Evolutionary conservation across 2,329 filamentous ascomycete species (phyloP), one percentile per base, ranked within the genome.

Genomic region (Aurifilum marmelostoma): DNA sequence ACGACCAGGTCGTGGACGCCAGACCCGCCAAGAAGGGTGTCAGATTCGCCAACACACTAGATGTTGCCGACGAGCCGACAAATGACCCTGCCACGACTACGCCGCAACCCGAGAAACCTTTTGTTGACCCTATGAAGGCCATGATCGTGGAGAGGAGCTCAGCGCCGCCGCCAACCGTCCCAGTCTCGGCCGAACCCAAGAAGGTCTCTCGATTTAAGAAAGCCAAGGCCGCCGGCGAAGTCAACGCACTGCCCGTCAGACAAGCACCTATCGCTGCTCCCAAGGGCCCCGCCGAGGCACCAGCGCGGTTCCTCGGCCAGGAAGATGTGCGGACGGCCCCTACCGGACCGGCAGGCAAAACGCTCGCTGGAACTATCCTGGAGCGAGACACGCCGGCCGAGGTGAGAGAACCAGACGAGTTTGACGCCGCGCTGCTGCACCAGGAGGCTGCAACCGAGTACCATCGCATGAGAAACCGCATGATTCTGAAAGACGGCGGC

Each of bases 401-500:
- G 34, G 73, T 77, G 9, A 75, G 71, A 56, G 79, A 80, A 70
- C 87, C 88, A 0, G 87, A 92, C 73, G 90, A 92, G 72, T 83
- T 95, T 52, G 91, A 97, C 73, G 88, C 91, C 6, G 84, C 88
- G 27, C 82, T 94, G 39, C 83, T 95, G 64, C 87, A 91, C 66
- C 89, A 92, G 71, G 91, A 97, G 77, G 89, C 97, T 18, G 90
- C 92, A 9, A 87, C 88, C 50, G 92, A 97, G 76, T 97, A 97
- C 78, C 91, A 97, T 77, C 89, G 88, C 59, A 84, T 92, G 78
- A 91, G 95, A 27, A 97, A 94, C 77, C 88, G 87, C 75, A 90
- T 97, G 79, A 94, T 97, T 66, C 89, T 93, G 73, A 87, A 89
- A 74, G 89, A 96, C 74, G 94, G 94, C 65, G 94, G 94, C 3